Conservation (phyloP, 2,329 filamentous ascomycete genomes). For the Coniochaeta sp. region DNA sequence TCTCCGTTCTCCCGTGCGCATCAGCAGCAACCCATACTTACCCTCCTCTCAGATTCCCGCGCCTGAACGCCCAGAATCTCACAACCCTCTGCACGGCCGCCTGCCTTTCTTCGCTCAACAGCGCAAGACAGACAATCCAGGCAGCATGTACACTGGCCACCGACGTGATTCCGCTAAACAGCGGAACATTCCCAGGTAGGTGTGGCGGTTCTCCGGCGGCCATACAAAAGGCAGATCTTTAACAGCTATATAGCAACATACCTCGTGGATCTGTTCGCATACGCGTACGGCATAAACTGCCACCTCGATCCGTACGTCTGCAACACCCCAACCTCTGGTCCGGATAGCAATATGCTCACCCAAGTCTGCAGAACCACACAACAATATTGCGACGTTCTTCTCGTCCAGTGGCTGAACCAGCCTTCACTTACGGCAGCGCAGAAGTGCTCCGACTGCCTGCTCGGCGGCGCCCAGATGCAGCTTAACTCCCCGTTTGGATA, state of each 20-base stretch:
- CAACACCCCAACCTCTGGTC: background rate
- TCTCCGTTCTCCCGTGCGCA: too few relatives aligned
- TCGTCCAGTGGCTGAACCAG: background rate
- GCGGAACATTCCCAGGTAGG: too few relatives aligned
- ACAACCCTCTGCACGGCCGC: background rate
- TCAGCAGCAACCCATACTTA: background rate
- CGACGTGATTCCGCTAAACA: background rate
- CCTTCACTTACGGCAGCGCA: background rate
- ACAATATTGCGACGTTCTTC: too few relatives aligned
- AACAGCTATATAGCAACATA: background rate
- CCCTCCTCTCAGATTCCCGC: background rate
- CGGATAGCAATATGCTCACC: too few relatives aligned
- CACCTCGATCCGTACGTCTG: background rate
- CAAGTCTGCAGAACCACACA: too few relatives aligned
- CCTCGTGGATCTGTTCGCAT: background rate
- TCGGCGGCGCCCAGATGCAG: background rate
- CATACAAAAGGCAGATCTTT: too few relatives aligned
- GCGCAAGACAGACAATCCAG: background rate
- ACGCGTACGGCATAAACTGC: background rate
- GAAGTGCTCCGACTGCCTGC: slow-evolving; percentile 3
- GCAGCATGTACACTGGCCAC: background rate
- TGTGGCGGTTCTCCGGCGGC: too few relatives aligned
- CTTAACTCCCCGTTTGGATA: slow-evolving; percentile 5
- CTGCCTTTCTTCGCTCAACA: background rate
- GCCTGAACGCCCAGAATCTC: background rate